Evolutionary conservation across 1,284 basidiomycete species (phyloP).

Genomic region (Leccinum angustisporum): DNA sequence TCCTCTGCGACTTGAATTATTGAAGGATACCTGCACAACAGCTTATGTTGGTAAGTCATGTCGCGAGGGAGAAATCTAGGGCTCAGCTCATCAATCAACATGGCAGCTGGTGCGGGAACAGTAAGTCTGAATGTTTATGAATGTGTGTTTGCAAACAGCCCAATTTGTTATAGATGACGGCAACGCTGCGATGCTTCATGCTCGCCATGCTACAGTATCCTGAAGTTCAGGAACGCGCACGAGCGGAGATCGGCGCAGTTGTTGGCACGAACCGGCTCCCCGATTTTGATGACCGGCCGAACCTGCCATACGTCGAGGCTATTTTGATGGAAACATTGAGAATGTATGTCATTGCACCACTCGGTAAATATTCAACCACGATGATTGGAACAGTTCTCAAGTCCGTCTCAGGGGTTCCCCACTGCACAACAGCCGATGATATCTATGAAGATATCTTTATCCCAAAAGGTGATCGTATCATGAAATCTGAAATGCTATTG

Average conservation of each 20-base stretch:
- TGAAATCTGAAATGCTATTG: not conserved
- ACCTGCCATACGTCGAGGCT: slow-evolving; percentile 47
- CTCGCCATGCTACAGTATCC: slow-evolving; percentile 51
- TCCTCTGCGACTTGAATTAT: slow-evolving; percentile 6
- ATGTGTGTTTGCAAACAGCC: not conserved
- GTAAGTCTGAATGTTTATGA: not conserved
- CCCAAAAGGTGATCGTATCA: slow-evolving; percentile 35
- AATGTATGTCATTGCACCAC: slow-evolving; percentile 43
- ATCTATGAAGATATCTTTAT: slow-evolving; percentile 42
- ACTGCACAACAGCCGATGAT: slow-evolving; percentile 42
- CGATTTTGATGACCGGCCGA: slow-evolving; percentile 38
- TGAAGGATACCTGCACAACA: slow-evolving; percentile 23
- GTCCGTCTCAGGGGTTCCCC: slow-evolving; percentile 39
- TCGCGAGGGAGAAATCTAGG: not conserved
- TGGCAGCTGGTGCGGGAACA: not conserved
- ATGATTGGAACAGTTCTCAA: not conserved
- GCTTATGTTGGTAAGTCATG: slow-evolving; percentile 27
- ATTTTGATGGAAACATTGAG: slow-evolving; percentile 52
- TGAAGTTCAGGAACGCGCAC: slow-evolving; percentile 41
- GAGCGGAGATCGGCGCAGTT: slow-evolving; percentile 43
- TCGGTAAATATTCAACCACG: slow-evolving; percentile 7
- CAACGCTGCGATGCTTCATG: slow-evolving; percentile 46
- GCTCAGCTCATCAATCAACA: not conserved
- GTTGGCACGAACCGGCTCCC: slow-evolving; percentile 40
- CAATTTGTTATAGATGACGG: slow-evolving; percentile 37